phyloP scores from a whole-genome alignment of 1,139 yeast species.

The Candida smagusa region DNA sequence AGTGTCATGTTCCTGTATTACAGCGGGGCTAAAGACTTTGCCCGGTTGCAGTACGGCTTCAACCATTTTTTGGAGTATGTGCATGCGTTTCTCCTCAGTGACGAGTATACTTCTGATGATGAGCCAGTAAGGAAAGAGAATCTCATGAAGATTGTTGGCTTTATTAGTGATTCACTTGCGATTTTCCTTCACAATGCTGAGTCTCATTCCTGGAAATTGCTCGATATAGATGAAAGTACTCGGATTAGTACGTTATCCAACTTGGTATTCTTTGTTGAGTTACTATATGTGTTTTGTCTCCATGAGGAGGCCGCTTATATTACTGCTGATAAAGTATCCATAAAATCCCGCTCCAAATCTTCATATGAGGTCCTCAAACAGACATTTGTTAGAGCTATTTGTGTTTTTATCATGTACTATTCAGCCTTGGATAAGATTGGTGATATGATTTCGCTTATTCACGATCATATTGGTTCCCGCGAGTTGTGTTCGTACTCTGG shows the following conservation, averaged over 20 bases:
- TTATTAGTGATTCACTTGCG: slow-evolving; percentile 40
- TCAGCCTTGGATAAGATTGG: slow-evolving; percentile 13
- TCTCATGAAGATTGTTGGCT: slow-evolving; percentile 36
- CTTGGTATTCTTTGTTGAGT: slow-evolving; percentile 23
- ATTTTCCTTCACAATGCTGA: slow-evolving; percentile 24
- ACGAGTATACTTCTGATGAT: slow-evolving; percentile 10
- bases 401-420: slow-evolving; percentile 36
- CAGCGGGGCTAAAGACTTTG: slow-evolving; percentile 34
- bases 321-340: slow-evolving; percentile 29
- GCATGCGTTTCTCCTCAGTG: slow-evolving; percentile 31
- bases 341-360: slow-evolving; percentile 24
- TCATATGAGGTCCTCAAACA: slow-evolving; percentile 50
- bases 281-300: slow-evolving; percentile 42
- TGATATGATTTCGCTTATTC: slow-evolving; percentile 57
- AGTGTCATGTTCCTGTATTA: slow-evolving; percentile 65
- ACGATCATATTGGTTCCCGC: slow-evolving; percentile 68
- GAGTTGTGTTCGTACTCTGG: slow-evolving; percentile 67
- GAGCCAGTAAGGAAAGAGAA: slow-evolving; percentile 13
- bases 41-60: slow-evolving; percentile 52
- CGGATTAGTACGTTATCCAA: not conserved
- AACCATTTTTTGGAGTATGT: slow-evolving; percentile 46
- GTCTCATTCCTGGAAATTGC: slow-evolving; percentile 21
- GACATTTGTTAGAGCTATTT: slow-evolving; percentile 41
- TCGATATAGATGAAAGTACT: not conserved
- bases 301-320: slow-evolving; percentile 51